These are phyloP conservation scores for Fusarium foetens DNA, from an alignment of 2,329 filamentous ascomycete genomes.

Conservation along the genomic window DNA sequence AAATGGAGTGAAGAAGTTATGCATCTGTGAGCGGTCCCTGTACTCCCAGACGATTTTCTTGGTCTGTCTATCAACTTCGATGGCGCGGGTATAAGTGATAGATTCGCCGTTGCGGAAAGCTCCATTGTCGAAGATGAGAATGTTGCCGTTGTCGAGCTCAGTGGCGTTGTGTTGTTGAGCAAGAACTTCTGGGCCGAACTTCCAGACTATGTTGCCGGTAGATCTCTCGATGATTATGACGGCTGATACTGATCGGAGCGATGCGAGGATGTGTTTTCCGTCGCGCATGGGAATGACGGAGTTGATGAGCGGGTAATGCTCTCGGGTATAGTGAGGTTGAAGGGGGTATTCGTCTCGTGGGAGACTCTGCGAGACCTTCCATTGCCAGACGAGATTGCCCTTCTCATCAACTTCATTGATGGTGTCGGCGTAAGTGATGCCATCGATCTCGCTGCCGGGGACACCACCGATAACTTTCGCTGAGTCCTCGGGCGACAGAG, in stretches of 20 bases:
- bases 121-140: slow-evolving; percentile 47
- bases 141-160: slow-evolving; percentile 46
- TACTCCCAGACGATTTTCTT: slow-evolving; percentile 47
- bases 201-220: slow-evolving; percentile 46
- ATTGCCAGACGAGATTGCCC: slow-evolving; percentile 43
- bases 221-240: slow-evolving; percentile 44
- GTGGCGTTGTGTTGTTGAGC: slow-evolving; percentile 48
- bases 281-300: slow-evolving; percentile 44
- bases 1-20: slow-evolving; percentile 47
- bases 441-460: slow-evolving; percentile 39
- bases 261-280: slow-evolving; percentile 45
- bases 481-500: slow-evolving; percentile 41
- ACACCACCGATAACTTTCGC: slow-evolving; percentile 45
- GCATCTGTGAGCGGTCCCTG: slow-evolving; percentile 44
- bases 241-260: slow-evolving; percentile 44
- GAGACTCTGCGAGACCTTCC: slow-evolving; percentile 45
- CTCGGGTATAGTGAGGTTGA: slow-evolving; percentile 46
- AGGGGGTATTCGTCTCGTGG: slow-evolving; percentile 44
- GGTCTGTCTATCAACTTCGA: slow-evolving; percentile 40
- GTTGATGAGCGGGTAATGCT: slow-evolving; percentile 48
- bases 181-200: slow-evolving; percentile 35
- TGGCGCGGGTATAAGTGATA: slow-evolving; percentile 43
- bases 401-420: slow-evolving; percentile 45
- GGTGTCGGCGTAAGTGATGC: slow-evolving; percentile 45
- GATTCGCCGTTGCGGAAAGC: slow-evolving; percentile 46